Evolutionary conservation across 1,139 yeast genomes (phyloP), one percentile per base, ranked within the genome.

Genomic region (Hansenula lynferdii): DNA sequence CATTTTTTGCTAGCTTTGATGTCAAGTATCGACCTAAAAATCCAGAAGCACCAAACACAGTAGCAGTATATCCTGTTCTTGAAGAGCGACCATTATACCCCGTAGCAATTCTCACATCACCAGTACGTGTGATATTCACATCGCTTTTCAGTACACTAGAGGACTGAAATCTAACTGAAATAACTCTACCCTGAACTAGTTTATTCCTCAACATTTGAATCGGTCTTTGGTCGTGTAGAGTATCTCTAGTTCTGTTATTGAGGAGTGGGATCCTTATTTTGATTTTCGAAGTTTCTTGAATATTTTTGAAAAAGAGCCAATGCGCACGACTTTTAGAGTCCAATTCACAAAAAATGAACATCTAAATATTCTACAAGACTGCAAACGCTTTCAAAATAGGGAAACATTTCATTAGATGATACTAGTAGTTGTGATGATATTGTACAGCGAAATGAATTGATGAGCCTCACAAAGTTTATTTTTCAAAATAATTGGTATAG

Each of bases 11-110:
- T 53, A 86, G 68, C 55, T 81, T 84, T 31, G 92, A 69, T 14
- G 77, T 73, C 47, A 86, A 62, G 51, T 83, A 76, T 40, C 89
- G 76, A 28, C 96, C 96, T 44, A 86, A 67, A 61, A 82, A 80
- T 2, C 96, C 95, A 38, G 79, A 65, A 26, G 85, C 89, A 11
- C 96, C 96, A 56, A 86, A 86, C 4, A 86, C 92, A 7, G 96
- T 85, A 22, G 92, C 95, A 7, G 92, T 85, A 65, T 80, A 85
- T 3, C 96, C 96, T n/a, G 92, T 81, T 67, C 95, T 75, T 28
- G 95, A 85, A 9, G 95, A 83, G 47, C 87, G 74, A 30, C 96
- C 95, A 33, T 95, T 95, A 36, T 77, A 65, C 43, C 96, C 96
- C 29, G 71, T 70, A 18, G 85, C 62, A 38, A 83, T 60, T 51